Evolutionary conservation across 2,329 filamentous ascomycete genomes (phyloP).

Genomic region (Monilinia fructicola): DNA sequence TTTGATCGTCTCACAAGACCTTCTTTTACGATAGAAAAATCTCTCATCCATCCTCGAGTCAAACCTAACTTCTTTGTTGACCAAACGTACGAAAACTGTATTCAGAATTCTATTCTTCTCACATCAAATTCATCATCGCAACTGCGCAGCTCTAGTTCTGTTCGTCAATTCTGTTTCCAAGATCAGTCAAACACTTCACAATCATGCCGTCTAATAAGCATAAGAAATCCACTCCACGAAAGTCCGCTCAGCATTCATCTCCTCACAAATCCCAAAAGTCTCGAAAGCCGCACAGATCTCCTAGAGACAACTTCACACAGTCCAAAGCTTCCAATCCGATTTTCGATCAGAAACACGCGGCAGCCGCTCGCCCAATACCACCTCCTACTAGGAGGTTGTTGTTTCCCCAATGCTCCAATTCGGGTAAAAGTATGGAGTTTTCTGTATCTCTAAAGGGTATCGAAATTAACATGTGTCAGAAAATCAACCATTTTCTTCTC

Average conservation of each 20-base stretch:
- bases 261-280: background rate
- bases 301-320: background rate
- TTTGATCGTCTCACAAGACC: background rate
- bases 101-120: background rate
- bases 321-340: background rate
- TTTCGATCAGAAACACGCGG: background rate
- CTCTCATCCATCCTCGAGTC: background rate
- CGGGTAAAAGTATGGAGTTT: background rate
- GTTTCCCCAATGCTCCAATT: background rate
- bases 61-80: background rate
- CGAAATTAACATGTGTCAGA: too few species aligned
- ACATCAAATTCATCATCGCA: background rate
- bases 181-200: background rate
- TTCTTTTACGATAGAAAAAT: background rate
- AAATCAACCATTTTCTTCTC: too few species aligned
- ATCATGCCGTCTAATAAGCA: constrained; percentile 9
- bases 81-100: background rate
- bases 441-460: too few species aligned
- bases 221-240: background rate
- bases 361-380: background rate
- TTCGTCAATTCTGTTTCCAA: background rate
- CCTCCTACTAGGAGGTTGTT: constrained; percentile 2
- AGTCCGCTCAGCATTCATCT: background rate
- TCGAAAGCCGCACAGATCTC: background rate
- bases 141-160: background rate